phyloP scores from a whole-genome alignment of 2,329 filamentous ascomycete genomes.

The Cordyceps tenuipes region DNA sequence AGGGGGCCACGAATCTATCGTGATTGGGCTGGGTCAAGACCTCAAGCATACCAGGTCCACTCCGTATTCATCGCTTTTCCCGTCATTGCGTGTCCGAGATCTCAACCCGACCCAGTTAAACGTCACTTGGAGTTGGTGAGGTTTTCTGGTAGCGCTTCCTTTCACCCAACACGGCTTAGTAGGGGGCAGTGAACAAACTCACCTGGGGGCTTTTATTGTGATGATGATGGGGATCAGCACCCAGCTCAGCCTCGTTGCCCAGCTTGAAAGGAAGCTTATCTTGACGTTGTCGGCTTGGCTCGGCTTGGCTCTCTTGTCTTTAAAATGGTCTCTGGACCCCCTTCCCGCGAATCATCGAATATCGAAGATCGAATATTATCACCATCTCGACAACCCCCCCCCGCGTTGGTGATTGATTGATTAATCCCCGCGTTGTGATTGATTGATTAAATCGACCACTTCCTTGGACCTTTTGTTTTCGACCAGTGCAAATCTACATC shows the following conservation, averaged over 20 bases:
- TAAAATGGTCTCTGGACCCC: background rate
- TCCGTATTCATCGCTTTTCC: background rate
- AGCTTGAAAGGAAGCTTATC: background rate
- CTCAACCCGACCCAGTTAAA: conserved; percentile 6
- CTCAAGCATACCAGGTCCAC: background rate
- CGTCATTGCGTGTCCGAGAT: background rate
- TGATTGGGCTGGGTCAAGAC: background rate
- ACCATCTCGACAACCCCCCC: background rate
- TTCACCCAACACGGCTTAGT: conserved; percentile 8
- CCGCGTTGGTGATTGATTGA: background rate
- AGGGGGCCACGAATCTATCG: background rate
- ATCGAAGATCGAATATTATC: too few species aligned
- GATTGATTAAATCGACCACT: background rate
- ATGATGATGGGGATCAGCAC: background rate
- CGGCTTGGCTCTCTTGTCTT: background rate
- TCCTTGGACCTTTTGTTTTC: background rate
- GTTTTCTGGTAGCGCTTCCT: background rate
- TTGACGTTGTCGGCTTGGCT: background rate
- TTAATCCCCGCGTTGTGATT: background rate
- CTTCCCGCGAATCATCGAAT: too few species aligned
- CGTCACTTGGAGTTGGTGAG: background rate
- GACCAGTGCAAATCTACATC: background rate
- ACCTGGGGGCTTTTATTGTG: background rate
- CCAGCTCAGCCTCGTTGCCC: background rate
- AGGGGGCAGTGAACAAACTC: background rate